A percentile compares a stretch with the other conserved stretches of the same genome.
These are phyloP conservation scores for Luzula sylvatica DNA, from an alignment of 176 grass and related monocot species.

Conservation along the genomic window DNA sequence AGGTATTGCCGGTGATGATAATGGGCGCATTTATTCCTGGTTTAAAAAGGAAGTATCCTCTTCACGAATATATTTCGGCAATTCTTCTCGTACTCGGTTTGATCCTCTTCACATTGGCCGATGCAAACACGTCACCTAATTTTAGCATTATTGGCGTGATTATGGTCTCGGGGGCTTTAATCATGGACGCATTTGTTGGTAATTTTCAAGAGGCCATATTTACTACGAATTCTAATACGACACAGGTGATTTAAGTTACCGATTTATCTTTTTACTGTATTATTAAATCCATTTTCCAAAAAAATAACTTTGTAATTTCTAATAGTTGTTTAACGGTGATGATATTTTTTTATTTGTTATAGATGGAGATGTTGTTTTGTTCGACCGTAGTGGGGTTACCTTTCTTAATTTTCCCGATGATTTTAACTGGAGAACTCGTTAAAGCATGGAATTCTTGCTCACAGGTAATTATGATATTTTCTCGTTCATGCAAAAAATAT, in stretches of 20 bases:
- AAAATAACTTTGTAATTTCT: too few relatives aligned
- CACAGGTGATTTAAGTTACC: slow-evolving; percentile 46
- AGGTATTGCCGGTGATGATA: slow-evolving; percentile 88
- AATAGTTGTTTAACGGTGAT: neutral
- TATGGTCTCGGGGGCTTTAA: slow-evolving; percentile 66
- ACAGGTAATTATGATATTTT: slow-evolving; percentile 28
- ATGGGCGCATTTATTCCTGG: slow-evolving; percentile 94
- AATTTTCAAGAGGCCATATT: slow-evolving; percentile 93
- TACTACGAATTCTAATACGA: slow-evolving; percentile 68
- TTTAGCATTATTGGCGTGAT: slow-evolving; percentile 69
- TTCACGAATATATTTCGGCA: slow-evolving; percentile 68
- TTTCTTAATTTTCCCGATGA: slow-evolving; percentile 61
- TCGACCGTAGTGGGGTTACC: slow-evolving; percentile 83
- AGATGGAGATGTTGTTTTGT: slow-evolving; percentile 99
- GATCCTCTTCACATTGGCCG: slow-evolving; percentile 75
- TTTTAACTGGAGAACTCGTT: slow-evolving; percentile 74
- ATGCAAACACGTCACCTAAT: slow-evolving; percentile 78
- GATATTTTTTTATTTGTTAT: neutral
- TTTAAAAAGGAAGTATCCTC: slow-evolving; percentile 59
- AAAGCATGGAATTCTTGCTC: slow-evolving; percentile 73
- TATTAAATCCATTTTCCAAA: too few relatives aligned
- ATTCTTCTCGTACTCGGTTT: slow-evolving; percentile 69
- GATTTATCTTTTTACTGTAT: neutral
- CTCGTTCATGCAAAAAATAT: neutral
- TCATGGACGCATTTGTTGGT: slow-evolving; percentile 91